A percentile compares a stretch with the other conserved stretches of the same genome.
Conservation (phyloP, 1,284 basidiomycete genomes). For the Puccinia polysora region DNA sequence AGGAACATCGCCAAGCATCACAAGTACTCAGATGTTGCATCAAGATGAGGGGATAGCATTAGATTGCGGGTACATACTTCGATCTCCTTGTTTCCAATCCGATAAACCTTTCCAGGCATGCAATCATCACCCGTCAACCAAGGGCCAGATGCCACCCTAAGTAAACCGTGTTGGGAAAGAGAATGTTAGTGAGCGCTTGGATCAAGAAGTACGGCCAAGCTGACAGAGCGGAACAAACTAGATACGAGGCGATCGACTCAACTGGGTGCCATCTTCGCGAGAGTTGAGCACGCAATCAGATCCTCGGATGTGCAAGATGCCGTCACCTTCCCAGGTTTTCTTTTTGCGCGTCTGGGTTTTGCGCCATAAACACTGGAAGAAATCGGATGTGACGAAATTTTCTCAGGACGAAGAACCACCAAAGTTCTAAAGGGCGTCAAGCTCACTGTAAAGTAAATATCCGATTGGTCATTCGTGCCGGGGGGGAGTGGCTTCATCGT, state of each 20-base stretch:
- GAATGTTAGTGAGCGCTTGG: not conserved
- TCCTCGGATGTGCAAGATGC: conserved; percentile 47
- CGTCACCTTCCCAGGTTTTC: conserved; percentile 74
- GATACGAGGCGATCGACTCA: not conserved
- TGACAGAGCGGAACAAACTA: not conserved
- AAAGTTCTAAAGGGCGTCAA: too few relatives aligned
- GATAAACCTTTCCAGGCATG: conserved; percentile 47
- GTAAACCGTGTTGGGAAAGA: not conserved
- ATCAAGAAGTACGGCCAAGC: not conserved
- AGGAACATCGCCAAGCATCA: not conserved
- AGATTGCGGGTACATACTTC: conserved; percentile 45
- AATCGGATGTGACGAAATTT: too few relatives aligned
- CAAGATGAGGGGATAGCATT: conserved; percentile 29
- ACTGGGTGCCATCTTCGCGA: conserved; percentile 30
- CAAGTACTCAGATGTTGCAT: conserved; percentile 13
- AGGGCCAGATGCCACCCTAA: conserved; percentile 29
- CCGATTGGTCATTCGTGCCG: too few relatives aligned
- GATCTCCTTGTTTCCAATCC: conserved; percentile 49
- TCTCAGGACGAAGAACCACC: too few relatives aligned
- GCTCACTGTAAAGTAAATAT: too few relatives aligned
- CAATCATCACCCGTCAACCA: conserved; percentile 44
- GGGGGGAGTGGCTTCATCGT: too few relatives aligned
- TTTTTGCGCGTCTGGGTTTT: conserved; percentile 73
- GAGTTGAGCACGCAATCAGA: conserved; percentile 24
- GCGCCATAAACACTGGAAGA: conserved; percentile 58